Conservation (phyloP, 371 early-diverging fungal genomes). For the Mucor mucedo region DNA sequence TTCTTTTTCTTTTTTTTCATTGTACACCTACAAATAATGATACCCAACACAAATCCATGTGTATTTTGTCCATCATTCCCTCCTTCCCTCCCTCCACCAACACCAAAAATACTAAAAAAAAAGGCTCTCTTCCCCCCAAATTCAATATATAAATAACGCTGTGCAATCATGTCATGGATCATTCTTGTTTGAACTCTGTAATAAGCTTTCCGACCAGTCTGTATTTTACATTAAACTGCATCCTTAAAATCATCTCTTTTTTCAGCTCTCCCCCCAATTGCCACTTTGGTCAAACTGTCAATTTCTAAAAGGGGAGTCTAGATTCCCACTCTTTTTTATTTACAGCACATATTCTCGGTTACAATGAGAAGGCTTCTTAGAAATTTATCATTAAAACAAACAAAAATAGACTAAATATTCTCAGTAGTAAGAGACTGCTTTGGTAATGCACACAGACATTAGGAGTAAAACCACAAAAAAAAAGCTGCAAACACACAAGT, state of each 20-base stretch:
- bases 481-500: no score
- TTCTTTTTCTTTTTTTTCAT: background rate
- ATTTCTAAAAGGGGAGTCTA: background rate
- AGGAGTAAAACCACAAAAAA: no score
- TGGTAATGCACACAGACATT: no score
- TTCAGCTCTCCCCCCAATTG: background rate
- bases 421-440: no score
- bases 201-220: background rate
- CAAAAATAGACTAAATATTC: no score
- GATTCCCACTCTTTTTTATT: no score
- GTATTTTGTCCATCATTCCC: background rate
- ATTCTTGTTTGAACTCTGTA: background rate
- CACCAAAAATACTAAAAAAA: no score
- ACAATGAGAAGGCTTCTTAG: no score
- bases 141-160: background rate
- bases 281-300: slow-evolving; percentile 2
- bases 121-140: no score
- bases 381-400: no score
- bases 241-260: background rate
- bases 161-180: background rate
- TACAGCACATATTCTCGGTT: no score
- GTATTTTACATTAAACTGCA: background rate
- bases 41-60: background rate
- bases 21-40: background rate
- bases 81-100: no score